Conservation (phyloP, 1,139 yeast genomes). For the Suhomyces bribrorum region DNA sequence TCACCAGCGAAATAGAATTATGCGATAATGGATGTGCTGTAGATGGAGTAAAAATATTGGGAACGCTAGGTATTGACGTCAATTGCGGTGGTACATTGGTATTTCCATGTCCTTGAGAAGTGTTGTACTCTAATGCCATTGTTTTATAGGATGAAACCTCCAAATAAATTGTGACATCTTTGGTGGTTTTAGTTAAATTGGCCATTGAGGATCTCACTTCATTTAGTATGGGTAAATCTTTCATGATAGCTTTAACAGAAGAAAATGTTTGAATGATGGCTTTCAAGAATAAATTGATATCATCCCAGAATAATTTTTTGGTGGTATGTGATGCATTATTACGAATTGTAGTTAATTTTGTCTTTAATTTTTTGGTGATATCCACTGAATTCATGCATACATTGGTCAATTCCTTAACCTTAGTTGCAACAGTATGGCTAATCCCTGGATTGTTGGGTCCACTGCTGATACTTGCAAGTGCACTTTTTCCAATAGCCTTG, state of each 20-base stretch:
- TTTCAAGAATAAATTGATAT: constrained; percentile 77
- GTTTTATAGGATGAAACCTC: constrained; percentile 54
- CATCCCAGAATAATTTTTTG: constrained; percentile 78
- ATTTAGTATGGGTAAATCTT: constrained; percentile 74
- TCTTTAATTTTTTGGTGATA: constrained; percentile 66
- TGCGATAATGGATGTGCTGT: constrained; percentile 31
- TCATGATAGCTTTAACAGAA: constrained; percentile 78
- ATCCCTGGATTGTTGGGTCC: constrained; percentile 21
- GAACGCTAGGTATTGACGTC: constrained; percentile 34
- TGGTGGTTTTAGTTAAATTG: constrained; percentile 79
- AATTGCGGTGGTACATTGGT: constrained; percentile 27
- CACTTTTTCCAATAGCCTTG: constrained; percentile 72
- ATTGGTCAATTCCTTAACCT: constrained; percentile 74
- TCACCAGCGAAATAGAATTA: constrained; percentile 23
- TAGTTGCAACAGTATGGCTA: constrained; percentile 52
- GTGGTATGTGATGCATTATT: constrained; percentile 55
- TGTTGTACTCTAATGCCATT: constrained; percentile 24
- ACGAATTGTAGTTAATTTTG: constrained; percentile 54
- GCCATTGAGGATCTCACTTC: constrained; percentile 83
- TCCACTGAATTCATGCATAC: constrained; percentile 84
- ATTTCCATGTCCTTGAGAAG: constrained; percentile 8
- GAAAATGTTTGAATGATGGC: constrained; percentile 82
- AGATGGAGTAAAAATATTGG: constrained; percentile 38
- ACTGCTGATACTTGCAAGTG: constrained; percentile 49
- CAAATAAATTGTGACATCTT: constrained; percentile 80